Percentiles rank a stretch among this genome's conserved stretches.
phyloP scores from a whole-genome alignment of 768 basidiomycete genomes.

The Serendipita vermifera region DNA sequence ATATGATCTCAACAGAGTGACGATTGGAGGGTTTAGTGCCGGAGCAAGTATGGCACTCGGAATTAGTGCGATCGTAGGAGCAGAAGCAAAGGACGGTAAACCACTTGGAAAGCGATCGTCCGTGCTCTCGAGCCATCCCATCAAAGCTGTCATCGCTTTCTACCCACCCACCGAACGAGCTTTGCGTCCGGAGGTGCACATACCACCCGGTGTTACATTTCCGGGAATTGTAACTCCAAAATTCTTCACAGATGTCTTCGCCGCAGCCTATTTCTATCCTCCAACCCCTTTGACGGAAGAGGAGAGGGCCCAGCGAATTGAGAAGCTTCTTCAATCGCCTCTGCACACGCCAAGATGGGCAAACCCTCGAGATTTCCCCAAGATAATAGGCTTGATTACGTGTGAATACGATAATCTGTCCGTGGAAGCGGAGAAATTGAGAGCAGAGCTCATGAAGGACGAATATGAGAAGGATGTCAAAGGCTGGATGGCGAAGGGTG shows the following conservation, averaged over 20 bases:
- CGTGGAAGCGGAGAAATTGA: not conserved
- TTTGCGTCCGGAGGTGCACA: not conserved
- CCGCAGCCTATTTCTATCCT: not conserved
- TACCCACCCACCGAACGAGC: not conserved
- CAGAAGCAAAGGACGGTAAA: not conserved
- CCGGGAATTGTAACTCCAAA: not conserved
- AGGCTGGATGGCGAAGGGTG: not conserved
- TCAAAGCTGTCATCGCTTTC: constrained; percentile 1
- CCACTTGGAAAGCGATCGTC: too few species aligned
- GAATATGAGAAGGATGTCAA: not conserved
- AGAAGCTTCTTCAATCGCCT: not conserved
- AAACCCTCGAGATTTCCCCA: not conserved
- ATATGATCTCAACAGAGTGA: not conserved
- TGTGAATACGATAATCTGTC: not conserved
- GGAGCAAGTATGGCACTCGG: not conserved
- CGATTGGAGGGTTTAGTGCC: not conserved
- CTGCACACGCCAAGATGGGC: not conserved
- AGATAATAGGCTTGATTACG: not conserved
- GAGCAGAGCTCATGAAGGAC: not conserved
- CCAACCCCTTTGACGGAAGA: not conserved
- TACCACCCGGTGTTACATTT: not conserved
- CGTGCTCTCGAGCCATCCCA: too few species aligned
- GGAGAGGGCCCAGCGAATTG: not conserved
- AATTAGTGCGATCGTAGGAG: not conserved
- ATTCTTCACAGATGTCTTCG: not conserved